A percentile compares a stretch with the other conserved stretches of the same genome.
phyloP scores from a whole-genome alignment of 495 filamentous ascomycete species.

The Thermothielavioides terrestris region DNA sequence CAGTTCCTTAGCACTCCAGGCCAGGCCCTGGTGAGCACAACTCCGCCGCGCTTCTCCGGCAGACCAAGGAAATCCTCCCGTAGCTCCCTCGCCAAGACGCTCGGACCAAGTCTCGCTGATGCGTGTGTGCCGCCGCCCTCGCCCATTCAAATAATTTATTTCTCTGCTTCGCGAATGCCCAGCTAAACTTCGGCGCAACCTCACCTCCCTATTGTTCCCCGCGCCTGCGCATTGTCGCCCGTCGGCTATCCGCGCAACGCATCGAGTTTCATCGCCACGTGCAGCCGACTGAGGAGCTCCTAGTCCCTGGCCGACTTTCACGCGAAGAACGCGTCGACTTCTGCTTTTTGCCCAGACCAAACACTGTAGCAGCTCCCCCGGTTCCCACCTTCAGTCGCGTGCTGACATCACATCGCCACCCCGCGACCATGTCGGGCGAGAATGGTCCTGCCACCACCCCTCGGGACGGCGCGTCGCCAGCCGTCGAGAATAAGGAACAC shows the following conservation, averaged over 20 bases:
- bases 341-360: constrained; percentile 15
- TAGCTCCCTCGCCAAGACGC: constrained; percentile 19
- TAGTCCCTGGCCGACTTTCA: constrained; percentile 10
- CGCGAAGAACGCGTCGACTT: constrained; percentile 26
- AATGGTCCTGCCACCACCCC: constrained; percentile 8
- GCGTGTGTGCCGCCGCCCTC: too few species aligned
- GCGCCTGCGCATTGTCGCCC: constrained; percentile 22
- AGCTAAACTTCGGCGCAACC: constrained; percentile 23
- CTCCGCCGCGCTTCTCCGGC: background rate
- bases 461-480: constrained; percentile 10
- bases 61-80: constrained; percentile 11
- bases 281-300: constrained; percentile 4
- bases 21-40: background rate
- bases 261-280: constrained; percentile 20
- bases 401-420: constrained; percentile 24
- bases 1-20: background rate
- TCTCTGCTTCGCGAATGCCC: constrained; percentile 21
- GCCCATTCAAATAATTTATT: constrained; percentile 33
- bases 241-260: constrained; percentile 13
- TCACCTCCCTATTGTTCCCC: constrained; percentile 10
- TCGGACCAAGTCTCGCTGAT: too few species aligned
- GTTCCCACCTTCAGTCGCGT: constrained; percentile 1
- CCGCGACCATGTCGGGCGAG: constrained; percentile 19
- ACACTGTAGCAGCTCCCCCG: background rate
- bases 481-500: constrained; percentile 11